Conservation (phyloP, 83 land plant genomes). For the Thuja plicata region DNA sequence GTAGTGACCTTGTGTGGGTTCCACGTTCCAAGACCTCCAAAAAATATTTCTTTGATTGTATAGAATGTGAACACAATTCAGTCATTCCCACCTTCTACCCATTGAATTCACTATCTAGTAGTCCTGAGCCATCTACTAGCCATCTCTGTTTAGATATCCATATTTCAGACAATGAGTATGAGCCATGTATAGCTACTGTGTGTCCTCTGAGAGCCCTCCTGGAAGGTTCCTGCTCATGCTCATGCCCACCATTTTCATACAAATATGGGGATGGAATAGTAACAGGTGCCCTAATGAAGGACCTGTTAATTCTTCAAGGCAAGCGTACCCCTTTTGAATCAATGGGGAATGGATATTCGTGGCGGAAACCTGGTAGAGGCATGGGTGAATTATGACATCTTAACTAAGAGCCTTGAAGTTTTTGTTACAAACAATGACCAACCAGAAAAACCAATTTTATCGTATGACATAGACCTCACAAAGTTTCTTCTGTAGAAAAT, state of each 20-base stretch:
- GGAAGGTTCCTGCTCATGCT: slow-evolving; percentile 30
- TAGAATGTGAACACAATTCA: slow-evolving; percentile 34
- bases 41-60: slow-evolving; percentile 28
- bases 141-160: no score
- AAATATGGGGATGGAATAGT: slow-evolving; percentile 41
- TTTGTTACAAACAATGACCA: no score
- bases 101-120: slow-evolving; percentile 26
- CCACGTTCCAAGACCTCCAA: slow-evolving; percentile 26
- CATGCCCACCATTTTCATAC: slow-evolving; percentile 55
- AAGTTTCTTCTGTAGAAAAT: no score
- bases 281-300: slow-evolving; percentile 32
- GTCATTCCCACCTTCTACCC: slow-evolving; percentile 26
- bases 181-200: slow-evolving; percentile 34
- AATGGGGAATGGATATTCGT: no score
- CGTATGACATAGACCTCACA: no score
- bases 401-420: no score
- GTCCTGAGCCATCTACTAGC: slow-evolving; percentile 33
- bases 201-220: slow-evolving; percentile 38
- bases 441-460: no score
- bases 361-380: no score
- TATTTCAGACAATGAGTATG: slow-evolving; percentile 40
- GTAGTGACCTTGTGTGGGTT: slow-evolving; percentile 64
- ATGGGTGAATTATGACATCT: no score
- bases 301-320: not conserved
- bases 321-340: no score